phyloP scores from a whole-genome alignment of 208 protist species.

The Entamoeba invadens region DNA sequence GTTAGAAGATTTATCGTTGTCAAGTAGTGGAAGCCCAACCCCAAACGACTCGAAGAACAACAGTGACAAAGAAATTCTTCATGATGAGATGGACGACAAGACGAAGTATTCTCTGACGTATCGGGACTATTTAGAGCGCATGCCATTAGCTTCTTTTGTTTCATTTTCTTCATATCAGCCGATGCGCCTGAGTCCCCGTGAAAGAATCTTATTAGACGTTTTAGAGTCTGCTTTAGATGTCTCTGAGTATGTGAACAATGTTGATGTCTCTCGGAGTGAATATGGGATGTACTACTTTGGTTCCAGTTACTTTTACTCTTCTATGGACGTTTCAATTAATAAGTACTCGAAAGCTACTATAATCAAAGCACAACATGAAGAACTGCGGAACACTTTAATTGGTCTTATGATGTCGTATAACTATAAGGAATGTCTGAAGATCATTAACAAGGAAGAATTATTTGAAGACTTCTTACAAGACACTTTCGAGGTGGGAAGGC shows the following conservation, averaged over 20 bases:
- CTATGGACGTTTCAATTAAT: neutral
- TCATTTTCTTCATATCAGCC: too few species aligned
- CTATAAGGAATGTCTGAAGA: neutral
- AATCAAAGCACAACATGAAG: neutral
- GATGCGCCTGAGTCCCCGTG: neutral
- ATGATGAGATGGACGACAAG: too few species aligned
- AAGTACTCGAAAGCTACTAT: neutral
- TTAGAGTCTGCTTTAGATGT: neutral
- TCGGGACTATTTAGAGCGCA: too few species aligned
- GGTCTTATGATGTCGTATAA: neutral
- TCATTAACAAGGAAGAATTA: neutral
- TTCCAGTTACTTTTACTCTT: neutral
- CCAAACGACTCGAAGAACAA: too few species aligned
- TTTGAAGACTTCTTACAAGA: neutral
- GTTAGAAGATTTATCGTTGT: too few species aligned
- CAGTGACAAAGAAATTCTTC: too few species aligned
- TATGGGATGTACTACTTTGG: neutral
- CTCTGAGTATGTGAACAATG: neutral
- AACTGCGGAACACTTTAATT: neutral
- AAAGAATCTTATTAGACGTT: neutral
- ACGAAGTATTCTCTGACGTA: too few species aligned
- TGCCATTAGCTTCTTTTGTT: too few species aligned
- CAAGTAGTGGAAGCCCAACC: too few species aligned
- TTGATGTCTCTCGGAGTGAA: neutral
- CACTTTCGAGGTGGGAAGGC: neutral